phyloP scores from a whole-genome alignment of 2,329 filamentous ascomycete genomes.

The Penicillium sp. region DNA sequence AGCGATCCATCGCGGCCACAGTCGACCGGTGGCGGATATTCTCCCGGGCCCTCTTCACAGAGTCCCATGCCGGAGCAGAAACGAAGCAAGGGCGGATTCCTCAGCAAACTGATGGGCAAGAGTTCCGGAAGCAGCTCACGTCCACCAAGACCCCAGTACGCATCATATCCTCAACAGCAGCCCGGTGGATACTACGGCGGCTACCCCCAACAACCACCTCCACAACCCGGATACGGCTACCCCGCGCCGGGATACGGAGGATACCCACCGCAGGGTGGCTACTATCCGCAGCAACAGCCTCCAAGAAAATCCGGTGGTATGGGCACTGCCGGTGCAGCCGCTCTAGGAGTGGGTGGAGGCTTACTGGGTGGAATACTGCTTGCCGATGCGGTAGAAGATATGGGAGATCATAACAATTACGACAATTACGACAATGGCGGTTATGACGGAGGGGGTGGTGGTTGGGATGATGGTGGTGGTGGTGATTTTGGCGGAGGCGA shows the following conservation, averaged over 20 bases:
- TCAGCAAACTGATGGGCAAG: conserved; percentile 56
- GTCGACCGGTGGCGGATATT: conserved; percentile 11
- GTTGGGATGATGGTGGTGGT: conserved; percentile 29
- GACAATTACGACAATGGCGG: conserved; percentile 29
- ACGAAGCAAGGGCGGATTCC: conserved; percentile 45
- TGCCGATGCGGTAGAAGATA: conserved; percentile 64
- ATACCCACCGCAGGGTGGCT: conserved; percentile 37
- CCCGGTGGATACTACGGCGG: conserved; percentile 31
- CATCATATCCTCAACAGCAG: conserved; percentile 27
- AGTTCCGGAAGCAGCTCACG: conserved; percentile 22
- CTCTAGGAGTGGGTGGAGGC: conserved; percentile 77
- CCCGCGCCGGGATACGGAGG: conserved; percentile 36
- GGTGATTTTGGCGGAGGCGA: conserved; percentile 30
- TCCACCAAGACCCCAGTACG: conserved; percentile 26
- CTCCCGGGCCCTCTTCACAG: conserved; percentile 8
- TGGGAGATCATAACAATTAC: conserved; percentile 56
- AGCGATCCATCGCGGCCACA: conserved; percentile 20
- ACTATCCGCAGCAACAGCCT: conserved; percentile 40
- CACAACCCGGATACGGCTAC: conserved; percentile 14
- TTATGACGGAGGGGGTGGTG: conserved; percentile 29
- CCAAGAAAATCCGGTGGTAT: conserved; percentile 54
- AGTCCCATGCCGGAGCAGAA: conserved; percentile 36
- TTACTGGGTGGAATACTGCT: conserved; percentile 74
- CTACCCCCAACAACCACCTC: conserved; percentile 27
- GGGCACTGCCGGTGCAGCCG: conserved; percentile 70